Percentiles rank a stretch among this genome's conserved stretches.
Evolutionary conservation across 306 rosid species (phyloP).

Genomic region (Trifolium pratense): DNA sequence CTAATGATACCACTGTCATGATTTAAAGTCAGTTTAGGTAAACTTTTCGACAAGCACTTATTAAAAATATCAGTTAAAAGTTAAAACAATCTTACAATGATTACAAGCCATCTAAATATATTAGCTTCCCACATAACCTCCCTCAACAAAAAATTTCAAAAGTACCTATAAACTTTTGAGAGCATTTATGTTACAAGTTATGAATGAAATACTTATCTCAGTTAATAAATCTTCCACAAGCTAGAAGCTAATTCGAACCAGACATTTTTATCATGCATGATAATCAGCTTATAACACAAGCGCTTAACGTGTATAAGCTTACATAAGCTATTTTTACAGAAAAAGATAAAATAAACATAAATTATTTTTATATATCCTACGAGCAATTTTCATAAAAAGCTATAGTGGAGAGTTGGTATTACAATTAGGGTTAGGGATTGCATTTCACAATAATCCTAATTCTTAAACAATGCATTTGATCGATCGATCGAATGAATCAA

Average conservation of each 20-base stretch:
- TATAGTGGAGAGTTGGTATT: not conserved
- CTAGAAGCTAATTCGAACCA: not conserved
- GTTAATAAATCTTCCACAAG: not conserved
- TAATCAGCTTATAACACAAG: no score
- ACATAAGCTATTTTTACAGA: no score
- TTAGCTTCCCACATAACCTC: constrained; percentile 1
- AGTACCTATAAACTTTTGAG: not conserved
- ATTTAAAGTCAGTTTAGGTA: not conserved
- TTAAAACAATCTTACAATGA: not conserved
- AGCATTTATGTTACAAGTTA: not conserved
- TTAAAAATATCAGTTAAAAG: not conserved
- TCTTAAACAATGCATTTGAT: not conserved
- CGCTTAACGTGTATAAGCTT: no score
- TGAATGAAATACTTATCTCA: not conserved
- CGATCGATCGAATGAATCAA: not conserved
- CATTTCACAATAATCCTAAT: not conserved
- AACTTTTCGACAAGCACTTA: not conserved
- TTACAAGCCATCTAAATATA: not conserved
- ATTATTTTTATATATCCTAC: no score
- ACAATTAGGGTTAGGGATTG: not conserved
- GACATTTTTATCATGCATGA: no score
- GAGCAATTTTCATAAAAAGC: no score
- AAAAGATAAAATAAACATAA: no score
- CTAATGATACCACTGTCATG: not conserved
- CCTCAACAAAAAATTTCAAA: not conserved